Conservation (phyloP, 192 early-diverging fungal genomes). For the Rhizoclosmatium sp. region DNA sequence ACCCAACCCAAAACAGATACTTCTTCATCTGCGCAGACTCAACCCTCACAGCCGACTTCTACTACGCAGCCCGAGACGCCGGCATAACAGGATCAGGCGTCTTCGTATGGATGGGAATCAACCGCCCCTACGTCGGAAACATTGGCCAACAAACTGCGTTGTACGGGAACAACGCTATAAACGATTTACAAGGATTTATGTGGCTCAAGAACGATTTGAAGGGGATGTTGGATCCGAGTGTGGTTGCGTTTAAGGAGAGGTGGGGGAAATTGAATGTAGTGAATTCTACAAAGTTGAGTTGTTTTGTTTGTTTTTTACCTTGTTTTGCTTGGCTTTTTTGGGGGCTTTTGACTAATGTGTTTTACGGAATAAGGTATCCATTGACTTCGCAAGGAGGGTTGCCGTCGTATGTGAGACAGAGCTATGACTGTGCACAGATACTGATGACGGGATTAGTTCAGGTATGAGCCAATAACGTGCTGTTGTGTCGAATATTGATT, state of each 20-base stretch:
- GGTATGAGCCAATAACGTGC: not conserved
- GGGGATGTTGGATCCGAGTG: not conserved
- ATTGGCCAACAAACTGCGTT: not conserved
- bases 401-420: constrained; percentile 13
- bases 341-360: no score
- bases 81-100: constrained; percentile 17
- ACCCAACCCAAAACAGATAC: not conserved
- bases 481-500: not conserved
- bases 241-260: not conserved
- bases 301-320: no score
- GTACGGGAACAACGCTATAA: constrained; percentile 4
- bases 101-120: constrained; percentile 36
- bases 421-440: constrained; percentile 29
- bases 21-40: constrained; percentile 23
- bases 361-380: not conserved
- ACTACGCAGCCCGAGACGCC: constrained; percentile 17
- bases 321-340: no score
- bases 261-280: not conserved
- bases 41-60: constrained; percentile 18
- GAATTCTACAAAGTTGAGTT: not conserved
- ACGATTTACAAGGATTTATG: constrained; percentile 25
- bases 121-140: constrained; percentile 14
- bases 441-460: constrained; percentile 27
- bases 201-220: not conserved
- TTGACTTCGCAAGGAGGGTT: not conserved